These are phyloP conservation scores for Parachlorella kessleri DNA, from an alignment of 139 green algal genomes.

Conservation along the genomic window DNA sequence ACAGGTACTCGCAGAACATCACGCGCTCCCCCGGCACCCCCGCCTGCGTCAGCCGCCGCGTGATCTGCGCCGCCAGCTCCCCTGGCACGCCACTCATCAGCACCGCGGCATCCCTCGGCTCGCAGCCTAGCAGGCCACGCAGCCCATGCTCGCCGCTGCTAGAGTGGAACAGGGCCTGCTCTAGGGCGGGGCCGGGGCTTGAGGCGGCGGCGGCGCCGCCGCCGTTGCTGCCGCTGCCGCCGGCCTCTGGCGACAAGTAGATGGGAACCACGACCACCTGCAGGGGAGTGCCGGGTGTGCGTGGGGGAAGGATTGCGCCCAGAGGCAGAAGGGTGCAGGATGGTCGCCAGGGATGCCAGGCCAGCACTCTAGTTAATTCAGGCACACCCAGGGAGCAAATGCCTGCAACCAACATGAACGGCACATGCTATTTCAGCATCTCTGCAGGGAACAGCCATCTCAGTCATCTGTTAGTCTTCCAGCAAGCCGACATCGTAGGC, in stretches of 20 bases:
- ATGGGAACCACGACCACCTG: slow-evolving; percentile 35
- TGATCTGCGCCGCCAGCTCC: slow-evolving; percentile 50
- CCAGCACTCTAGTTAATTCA: no score
- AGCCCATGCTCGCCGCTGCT: slow-evolving; percentile 14
- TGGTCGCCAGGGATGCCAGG: no score
- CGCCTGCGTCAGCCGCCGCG: slow-evolving; percentile 52
- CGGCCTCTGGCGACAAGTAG: neutral
- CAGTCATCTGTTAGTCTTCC: no score
- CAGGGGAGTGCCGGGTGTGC: neutral
- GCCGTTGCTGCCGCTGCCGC: slow-evolving; percentile 13
- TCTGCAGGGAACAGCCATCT: no score
- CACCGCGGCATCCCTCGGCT: slow-evolving; percentile 48
- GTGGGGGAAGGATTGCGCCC: neutral
- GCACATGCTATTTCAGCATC: no score
- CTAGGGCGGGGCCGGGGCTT: slow-evolving; percentile 45
- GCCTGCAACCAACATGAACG: no score
- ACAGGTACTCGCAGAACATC: slow-evolving; percentile 76
- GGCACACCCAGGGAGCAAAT: no score
- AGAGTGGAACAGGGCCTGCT: slow-evolving; percentile 41
- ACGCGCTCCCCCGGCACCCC: slow-evolving; percentile 61
- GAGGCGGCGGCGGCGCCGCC: neutral
- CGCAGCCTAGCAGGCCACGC: slow-evolving; percentile 33
- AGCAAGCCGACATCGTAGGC: no score
- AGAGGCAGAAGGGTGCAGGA: no score
- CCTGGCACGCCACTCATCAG: slow-evolving; percentile 64